Percentiles rank a stretch among this genome's conserved stretches.
phyloP scores from a whole-genome alignment of 352 stramenopile genomes.

The Globisporangium yorkense region DNA sequence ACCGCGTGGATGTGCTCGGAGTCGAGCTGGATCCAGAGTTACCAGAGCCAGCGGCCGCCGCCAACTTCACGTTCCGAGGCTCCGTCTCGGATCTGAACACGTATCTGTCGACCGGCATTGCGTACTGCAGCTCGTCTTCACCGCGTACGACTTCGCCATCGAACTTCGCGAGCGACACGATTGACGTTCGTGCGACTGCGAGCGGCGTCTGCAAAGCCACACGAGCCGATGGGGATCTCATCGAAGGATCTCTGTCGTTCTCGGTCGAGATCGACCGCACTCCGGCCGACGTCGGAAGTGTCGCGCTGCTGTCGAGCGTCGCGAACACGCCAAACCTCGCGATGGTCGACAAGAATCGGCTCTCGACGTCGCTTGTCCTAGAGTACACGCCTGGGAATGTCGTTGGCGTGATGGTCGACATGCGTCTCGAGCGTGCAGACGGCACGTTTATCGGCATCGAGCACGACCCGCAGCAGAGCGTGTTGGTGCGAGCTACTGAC shows the following conservation, averaged over 20 bases:
- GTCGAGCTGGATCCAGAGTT: neutral
- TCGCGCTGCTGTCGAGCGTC: slow-evolving; percentile 1
- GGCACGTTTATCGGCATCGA: slow-evolving; percentile 20
- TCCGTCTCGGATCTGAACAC: slow-evolving; percentile 16
- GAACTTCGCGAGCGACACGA: slow-evolving; percentile 5
- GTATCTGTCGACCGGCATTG: slow-evolving; percentile 10
- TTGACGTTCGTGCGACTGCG: slow-evolving; percentile 4
- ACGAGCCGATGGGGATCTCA: neutral
- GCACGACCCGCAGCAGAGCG: neutral
- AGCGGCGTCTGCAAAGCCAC: slow-evolving; percentile 13
- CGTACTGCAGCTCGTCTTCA: slow-evolving; percentile 19
- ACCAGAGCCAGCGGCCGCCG: neutral
- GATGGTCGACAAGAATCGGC: slow-evolving; percentile 7
- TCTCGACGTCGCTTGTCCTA: slow-evolving; percentile 8
- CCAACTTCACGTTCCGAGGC: slow-evolving; percentile 13
- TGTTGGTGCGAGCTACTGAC: neutral
- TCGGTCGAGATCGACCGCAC: slow-evolving; percentile 13
- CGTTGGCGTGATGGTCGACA: slow-evolving; percentile 12
- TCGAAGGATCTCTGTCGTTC: slow-evolving; percentile 8
- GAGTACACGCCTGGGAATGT: slow-evolving; percentile 15
- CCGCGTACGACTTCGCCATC: neutral
- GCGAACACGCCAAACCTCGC: slow-evolving; percentile 4
- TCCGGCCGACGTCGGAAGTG: slow-evolving; percentile 10
- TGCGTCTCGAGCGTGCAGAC: slow-evolving; percentile 16
- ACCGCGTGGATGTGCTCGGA: slow-evolving; percentile 6